phyloP scores from a whole-genome alignment of 2,329 filamentous ascomycete species.

The Verticillium nubilum region DNA sequence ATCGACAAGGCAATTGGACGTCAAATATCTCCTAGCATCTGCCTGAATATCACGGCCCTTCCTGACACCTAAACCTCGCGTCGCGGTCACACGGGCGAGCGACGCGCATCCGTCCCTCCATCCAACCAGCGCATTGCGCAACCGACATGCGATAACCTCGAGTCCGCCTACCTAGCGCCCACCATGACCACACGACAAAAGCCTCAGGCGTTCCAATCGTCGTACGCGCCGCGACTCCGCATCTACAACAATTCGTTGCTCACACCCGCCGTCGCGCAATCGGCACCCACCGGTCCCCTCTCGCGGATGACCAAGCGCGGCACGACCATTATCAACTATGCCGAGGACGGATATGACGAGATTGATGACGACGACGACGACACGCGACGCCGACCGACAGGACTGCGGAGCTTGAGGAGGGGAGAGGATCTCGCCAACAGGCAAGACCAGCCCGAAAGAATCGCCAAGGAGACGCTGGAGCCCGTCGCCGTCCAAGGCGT shows the following conservation, averaged over 20 bases:
- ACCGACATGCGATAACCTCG: neutral
- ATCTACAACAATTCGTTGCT: conserved; percentile 89
- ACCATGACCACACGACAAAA: conserved; percentile 44
- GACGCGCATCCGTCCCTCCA: neutral
- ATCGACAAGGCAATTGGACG: neutral
- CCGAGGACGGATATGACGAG: conserved; percentile 91
- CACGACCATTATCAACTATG: conserved; percentile 95
- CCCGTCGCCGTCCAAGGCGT: conserved; percentile 86
- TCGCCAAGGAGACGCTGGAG: conserved; percentile 73
- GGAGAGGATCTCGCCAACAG: conserved; percentile 63
- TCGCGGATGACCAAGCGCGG: conserved; percentile 94
- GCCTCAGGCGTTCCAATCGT: conserved; percentile 85
- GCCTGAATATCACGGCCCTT: neutral
- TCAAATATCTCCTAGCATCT: neutral
- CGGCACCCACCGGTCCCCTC: conserved; percentile 57
- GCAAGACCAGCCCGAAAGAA: conserved; percentile 64
- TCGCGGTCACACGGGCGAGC: neutral
- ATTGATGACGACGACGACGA: conserved; percentile 69
- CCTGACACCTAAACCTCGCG: neutral
- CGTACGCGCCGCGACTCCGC: conserved; percentile 85
- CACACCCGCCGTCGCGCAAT: conserved; percentile 69
- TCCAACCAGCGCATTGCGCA: neutral
- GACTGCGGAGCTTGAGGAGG: conserved; percentile 74
- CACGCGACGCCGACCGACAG: conserved; percentile 71
- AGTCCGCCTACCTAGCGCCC: conserved; percentile 3